Percentiles rank a stretch among this genome's conserved stretches.
Evolutionary conservation across 768 basidiomycete genomes (phyloP).

Genomic region (Naganishia antarctica): DNA sequence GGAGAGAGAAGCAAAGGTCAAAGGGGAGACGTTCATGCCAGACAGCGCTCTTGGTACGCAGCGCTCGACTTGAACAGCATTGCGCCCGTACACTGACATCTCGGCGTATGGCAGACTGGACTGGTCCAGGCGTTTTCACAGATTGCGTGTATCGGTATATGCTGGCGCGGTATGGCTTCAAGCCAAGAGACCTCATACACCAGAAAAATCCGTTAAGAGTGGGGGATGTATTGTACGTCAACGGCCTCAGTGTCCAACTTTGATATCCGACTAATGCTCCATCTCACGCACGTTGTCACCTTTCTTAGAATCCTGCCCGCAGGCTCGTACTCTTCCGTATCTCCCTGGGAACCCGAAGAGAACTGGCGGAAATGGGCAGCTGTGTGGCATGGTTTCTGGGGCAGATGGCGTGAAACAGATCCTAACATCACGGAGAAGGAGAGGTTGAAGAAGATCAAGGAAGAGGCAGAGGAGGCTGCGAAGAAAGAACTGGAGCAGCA

Average conservation of each 20-base stretch:
- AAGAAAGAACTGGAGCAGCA: slow-evolving; percentile 16
- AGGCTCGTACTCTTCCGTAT: slow-evolving; percentile 37
- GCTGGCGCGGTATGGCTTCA: slow-evolving; percentile 38
- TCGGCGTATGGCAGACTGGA: slow-evolving; percentile 29
- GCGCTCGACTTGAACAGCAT: too few relatives aligned
- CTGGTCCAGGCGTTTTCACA: slow-evolving; percentile 38
- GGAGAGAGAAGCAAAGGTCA: slow-evolving; percentile 27
- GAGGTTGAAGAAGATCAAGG: slow-evolving; percentile 33
- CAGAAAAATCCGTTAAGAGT: slow-evolving; percentile 34
- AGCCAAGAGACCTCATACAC: slow-evolving; percentile 35
- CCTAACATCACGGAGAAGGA: slow-evolving; percentile 35
- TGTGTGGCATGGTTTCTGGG: slow-evolving; percentile 37
- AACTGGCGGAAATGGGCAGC: slow-evolving; percentile 38
- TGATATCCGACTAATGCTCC: not conserved
- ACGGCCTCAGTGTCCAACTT: not conserved
- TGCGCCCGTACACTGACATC: not conserved
- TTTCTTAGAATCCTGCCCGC: slow-evolving; percentile 34
- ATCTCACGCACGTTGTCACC: not conserved
- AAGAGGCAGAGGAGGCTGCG: slow-evolving; percentile 26
- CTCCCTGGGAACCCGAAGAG: slow-evolving; percentile 33
- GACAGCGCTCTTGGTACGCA: slow-evolving; percentile 34
- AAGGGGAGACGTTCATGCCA: slow-evolving; percentile 33
- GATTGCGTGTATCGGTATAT: slow-evolving; percentile 40
- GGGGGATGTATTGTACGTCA: slow-evolving; percentile 35
- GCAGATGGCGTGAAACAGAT: slow-evolving; percentile 38